phyloP scores from a whole-genome alignment of 345 rosid species.

The Microcos paniculata region DNA sequence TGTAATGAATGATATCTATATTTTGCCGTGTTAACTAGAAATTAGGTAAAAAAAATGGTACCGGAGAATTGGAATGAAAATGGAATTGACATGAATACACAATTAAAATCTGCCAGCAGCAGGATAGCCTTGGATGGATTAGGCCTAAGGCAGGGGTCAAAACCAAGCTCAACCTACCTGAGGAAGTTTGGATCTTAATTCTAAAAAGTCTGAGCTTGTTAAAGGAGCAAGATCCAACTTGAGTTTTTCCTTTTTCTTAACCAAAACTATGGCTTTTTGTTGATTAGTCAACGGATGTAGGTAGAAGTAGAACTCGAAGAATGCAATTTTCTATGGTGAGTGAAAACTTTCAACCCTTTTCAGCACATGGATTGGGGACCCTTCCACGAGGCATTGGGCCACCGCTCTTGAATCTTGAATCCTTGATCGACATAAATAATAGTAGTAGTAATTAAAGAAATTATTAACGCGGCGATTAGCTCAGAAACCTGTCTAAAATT shows the following conservation, averaged over 20 bases:
- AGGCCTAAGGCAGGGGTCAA: not conserved
- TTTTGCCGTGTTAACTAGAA: not conserved
- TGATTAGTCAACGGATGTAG: not conserved
- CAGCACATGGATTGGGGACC: not conserved
- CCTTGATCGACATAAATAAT: not conserved
- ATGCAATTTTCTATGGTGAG: not conserved
- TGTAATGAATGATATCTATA: not conserved
- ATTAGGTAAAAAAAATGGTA: not conserved
- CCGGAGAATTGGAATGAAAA: not conserved
- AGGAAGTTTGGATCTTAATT: not conserved
- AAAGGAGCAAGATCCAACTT: not conserved
- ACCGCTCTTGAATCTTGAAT: not conserved
- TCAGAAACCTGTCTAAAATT: not conserved
- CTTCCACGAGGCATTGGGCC: not conserved
- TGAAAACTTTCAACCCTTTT: not conserved
- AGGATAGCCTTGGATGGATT: not conserved
- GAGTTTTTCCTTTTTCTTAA: no score
- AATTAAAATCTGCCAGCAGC: not conserved
- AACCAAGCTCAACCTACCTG: not conserved
- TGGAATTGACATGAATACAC: not conserved
- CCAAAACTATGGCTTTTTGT: not conserved
- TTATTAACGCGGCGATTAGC: not conserved
- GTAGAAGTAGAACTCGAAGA: no score
- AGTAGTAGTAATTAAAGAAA: not conserved
- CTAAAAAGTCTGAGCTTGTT: not conserved